phyloP scores from a whole-genome alignment of 345 rosid genomes.

The Eucalyptus curtisii region DNA sequence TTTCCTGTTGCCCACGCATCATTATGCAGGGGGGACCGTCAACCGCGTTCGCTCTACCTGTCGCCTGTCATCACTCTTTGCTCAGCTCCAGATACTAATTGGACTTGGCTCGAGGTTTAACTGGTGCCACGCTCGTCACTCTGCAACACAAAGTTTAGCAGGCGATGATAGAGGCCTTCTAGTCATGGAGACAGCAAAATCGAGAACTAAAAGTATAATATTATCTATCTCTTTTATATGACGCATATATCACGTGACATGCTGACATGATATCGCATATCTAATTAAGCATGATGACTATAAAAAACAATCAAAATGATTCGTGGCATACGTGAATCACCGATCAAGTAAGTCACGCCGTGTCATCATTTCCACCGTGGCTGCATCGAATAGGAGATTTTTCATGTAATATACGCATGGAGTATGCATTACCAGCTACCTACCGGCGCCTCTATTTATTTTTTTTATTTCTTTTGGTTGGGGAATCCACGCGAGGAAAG shows the following conservation, averaged over 20 bases:
- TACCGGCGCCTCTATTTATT: not conserved
- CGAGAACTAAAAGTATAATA: not conserved
- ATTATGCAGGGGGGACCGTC: not conserved
- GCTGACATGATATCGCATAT: not conserved
- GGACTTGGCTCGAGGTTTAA: not conserved
- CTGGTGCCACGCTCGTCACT: not conserved
- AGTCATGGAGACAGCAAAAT: not conserved
- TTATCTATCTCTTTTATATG: not conserved
- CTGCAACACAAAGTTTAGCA: not conserved
- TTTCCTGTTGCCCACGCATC: not conserved
- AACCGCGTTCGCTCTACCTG: not conserved
- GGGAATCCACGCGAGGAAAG: not conserved
- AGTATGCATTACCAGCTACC: not conserved
- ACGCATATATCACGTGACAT: not conserved
- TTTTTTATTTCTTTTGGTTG: not conserved
- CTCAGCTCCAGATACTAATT: not conserved
- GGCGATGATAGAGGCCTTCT: not conserved
- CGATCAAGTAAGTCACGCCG: rapidly evolving
- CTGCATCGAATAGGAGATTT: not conserved
- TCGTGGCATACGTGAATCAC: rapidly evolving
- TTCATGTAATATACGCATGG: not conserved
- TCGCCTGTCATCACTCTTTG: not conserved
- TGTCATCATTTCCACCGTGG: not conserved
- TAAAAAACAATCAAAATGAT: not conserved
- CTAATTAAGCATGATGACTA: rapidly evolving